Base-by-base conservation (phyloP, 495 filamentous ascomycete genomes). In the Aspergillus wentii region DNA sequence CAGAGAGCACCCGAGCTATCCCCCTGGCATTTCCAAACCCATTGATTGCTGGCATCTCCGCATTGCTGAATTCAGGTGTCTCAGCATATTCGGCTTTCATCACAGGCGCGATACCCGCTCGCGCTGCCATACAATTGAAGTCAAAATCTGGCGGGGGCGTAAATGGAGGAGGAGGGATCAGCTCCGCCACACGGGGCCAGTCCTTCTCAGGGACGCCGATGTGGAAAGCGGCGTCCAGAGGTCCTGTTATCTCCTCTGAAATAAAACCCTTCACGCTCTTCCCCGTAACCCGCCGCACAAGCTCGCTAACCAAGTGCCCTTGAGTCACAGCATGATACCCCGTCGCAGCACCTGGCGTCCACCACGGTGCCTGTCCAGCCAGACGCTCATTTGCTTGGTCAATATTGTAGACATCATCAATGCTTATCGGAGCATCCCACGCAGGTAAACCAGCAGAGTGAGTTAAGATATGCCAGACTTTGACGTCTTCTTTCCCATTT, bases 231-330 rank as follows among this genome's bases (percentile, higher is more conserved):
- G 68, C 69, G 4, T 42, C 44, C 6, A 64, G 40, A 2, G 68
- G 68, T 0, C 27, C 32, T 0, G 64, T 51, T 17, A 73, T 48
- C 32, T 72, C 60, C 3, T 72, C 56, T 8, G 43, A 44, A 22
- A 74, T 54, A 38, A 71, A 71, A 27, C 68, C 46, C 19, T 46
- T 47, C 25, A 71, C 37, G 1, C 52, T 17, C 18, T 65, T 68
- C 0, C 66, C 66, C 6, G 55, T 59, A 3, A 63, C 49, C 4
- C 61, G 57, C 9, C 50, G 51, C 8, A 72, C 51, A 13, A 72
- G 33, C 18, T 65, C 67, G 5, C 58, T 62, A 6, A 71, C 33
- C 15, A 74, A 33, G 36, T 64, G 54, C 1, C 59, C 59, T 30
- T 49, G 46, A 7, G 33, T 61, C 20, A 51, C 31, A 10, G 46